A percentile compares a stretch with the other conserved stretches of the same genome.
These are phyloP conservation scores for Nannochloropsis salina DNA, from an alignment of 108 stramenopile genomes.

Conservation along the genomic window DNA sequence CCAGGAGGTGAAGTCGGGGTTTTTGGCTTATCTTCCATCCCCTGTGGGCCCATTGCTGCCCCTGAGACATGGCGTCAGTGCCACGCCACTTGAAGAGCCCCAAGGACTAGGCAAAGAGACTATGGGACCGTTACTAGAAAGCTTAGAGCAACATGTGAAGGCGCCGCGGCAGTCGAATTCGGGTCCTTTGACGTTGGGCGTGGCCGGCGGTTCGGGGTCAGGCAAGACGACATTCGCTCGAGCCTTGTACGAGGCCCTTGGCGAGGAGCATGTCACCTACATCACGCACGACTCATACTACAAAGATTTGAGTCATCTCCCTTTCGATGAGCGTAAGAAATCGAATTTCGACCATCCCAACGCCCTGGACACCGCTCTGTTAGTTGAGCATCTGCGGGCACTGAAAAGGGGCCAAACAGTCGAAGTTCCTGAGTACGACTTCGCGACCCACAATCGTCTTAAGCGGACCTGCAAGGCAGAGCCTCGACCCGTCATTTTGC, in stretches of 20 bases:
- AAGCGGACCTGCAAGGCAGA: background rate
- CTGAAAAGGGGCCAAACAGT: conserved; percentile 65
- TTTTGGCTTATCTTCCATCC: background rate
- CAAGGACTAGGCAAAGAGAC: background rate
- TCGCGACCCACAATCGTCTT: conserved; percentile 65
- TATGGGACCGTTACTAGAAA: background rate
- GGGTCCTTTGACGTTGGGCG: conserved; percentile 45
- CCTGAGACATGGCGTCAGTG: background rate
- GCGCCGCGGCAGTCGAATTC: background rate
- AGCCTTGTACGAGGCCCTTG: conserved; percentile 64
- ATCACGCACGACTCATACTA: conserved; percentile 67
- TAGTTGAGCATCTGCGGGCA: conserved; percentile 67
- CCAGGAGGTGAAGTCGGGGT: background rate
- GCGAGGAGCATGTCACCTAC: conserved; percentile 62
- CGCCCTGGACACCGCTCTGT: conserved; percentile 76
- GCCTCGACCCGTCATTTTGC: conserved; percentile 66
- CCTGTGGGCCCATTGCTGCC: background rate
- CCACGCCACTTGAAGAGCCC: background rate
- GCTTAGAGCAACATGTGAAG: background rate
- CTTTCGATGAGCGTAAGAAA: conserved; percentile 65
- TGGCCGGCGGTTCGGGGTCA: conserved; percentile 55
- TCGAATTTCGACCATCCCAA: conserved; percentile 92
- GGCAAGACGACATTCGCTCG: conserved; percentile 71
- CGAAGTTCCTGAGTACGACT: conserved; percentile 81
- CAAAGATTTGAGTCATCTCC: conserved; percentile 66